phyloP scores from a whole-genome alignment of 306 rosid genomes.

The Quercus ilex region DNA sequence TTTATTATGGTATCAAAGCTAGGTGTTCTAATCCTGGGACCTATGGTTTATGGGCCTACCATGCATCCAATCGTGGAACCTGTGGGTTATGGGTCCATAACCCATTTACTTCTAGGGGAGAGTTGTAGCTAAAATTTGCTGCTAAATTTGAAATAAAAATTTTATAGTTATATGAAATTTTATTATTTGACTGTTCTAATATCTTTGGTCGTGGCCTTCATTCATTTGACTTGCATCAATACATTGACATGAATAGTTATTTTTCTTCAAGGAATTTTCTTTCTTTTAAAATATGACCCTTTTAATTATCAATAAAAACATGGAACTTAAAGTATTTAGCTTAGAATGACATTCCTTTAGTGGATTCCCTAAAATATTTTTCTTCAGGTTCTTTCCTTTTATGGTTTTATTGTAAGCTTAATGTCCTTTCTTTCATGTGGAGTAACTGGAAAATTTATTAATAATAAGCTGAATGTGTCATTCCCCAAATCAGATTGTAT shows the following conservation, averaged over 20 bases:
- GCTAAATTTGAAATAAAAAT: constrained; percentile 1
- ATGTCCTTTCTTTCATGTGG: not conserved
- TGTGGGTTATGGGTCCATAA: too few species aligned
- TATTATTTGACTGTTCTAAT: not conserved
- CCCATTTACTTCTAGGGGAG: too few species aligned
- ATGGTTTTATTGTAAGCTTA: not conserved
- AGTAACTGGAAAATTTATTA: not conserved
- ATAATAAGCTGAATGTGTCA: not conserved
- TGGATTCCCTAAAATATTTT: not conserved
- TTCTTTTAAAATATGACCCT: not conserved
- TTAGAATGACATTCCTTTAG: not conserved
- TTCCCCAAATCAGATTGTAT: too few species aligned
- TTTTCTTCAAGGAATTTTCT: not conserved
- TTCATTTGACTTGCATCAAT: not conserved
- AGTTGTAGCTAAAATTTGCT: not conserved
- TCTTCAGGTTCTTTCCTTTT: not conserved
- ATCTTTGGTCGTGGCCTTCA: constrained; percentile 9
- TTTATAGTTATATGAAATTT: not conserved
- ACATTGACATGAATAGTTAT: not conserved
- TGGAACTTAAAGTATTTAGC: constrained; percentile 2
- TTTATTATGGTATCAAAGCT: too few species aligned
- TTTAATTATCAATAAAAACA: not conserved
- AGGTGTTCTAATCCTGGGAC: too few species aligned
- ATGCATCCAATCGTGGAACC: too few species aligned
- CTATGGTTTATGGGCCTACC: too few species aligned